Percentiles rank a stretch among this genome's conserved stretches.
These are phyloP conservation scores for Colletotrichum truncatum DNA, from an alignment of 2,329 filamentous ascomycete genomes.

Conservation along the genomic window DNA sequence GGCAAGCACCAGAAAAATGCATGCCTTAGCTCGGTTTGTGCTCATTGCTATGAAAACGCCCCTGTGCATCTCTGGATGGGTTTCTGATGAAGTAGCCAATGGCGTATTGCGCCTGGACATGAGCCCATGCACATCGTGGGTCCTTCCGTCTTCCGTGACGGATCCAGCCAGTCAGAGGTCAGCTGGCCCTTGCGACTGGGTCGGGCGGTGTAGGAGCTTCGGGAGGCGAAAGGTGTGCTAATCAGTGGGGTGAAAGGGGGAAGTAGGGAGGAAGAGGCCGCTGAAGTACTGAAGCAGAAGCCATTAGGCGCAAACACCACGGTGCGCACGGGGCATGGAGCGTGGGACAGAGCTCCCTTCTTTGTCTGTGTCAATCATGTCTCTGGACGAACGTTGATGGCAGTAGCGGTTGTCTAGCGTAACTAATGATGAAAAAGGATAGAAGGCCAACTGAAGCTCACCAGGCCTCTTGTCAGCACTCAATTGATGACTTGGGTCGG, in stretches of 20 bases:
- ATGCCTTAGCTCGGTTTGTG: conserved; percentile 13
- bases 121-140: conserved; percentile 20
- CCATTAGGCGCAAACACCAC: neutral
- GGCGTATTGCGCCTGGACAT: conserved; percentile 5
- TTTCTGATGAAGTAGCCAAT: conserved; percentile 8
- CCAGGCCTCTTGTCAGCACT: neutral
- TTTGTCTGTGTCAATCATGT: neutral
- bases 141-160: conserved; percentile 26
- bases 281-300: neutral
- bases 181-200: conserved; percentile 1
- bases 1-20: conserved; percentile 16
- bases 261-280: neutral
- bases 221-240: conserved; percentile 18
- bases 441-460: neutral
- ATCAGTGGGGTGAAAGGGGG: neutral
- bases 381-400: conserved; percentile 11
- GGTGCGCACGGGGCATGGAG: conserved; percentile 9
- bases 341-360: conserved; percentile 24
- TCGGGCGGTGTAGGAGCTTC: conserved; percentile 24
- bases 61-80: conserved; percentile 7
- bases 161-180: neutral
- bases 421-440: neutral
- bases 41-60: conserved; percentile 23
- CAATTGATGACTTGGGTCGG: neutral
- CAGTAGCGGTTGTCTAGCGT: conserved; percentile 4